Evolutionary conservation across 2,329 filamentous ascomycete species (phyloP), one percentile per base, ranked within the genome.

Genomic region (Phaeosphaeria sp.): DNA sequence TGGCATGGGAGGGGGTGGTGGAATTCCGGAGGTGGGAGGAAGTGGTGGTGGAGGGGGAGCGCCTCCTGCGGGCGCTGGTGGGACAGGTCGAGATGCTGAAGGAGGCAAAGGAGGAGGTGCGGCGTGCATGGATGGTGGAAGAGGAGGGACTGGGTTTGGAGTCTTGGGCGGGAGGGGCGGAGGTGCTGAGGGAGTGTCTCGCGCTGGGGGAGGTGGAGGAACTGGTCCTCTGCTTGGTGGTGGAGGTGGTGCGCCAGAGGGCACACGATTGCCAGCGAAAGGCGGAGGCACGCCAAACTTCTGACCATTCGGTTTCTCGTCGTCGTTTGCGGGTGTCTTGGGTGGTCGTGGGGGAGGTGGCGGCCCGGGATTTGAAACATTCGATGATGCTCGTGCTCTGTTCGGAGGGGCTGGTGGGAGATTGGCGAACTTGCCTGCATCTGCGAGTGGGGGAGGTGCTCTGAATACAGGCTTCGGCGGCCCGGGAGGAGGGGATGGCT

Each of bases 381-480:
- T 73, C 10, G 83, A 85, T 17, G 78, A 73, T 60, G 84, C 84
- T 64, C 83, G 74, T 57, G 79, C 75, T 70, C 83, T 77, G 71
- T 81, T 67, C 76, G 84, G 73, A 54, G 78, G 78, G 30, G 77
- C 70, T 13, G 81, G 73, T 20, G 81, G 82, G 55, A 82, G 80
- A 27, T 81, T 77, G 3, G 90, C 92, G 72, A 87, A 95, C 77
- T 92, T 96, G 39, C 95, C 95, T 56, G 95, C 95, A 76, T 97
- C 93, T 54, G 92, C 87, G 58, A 98, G 79, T 2, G 94, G 91
- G 33, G 95, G 95, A 46, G 95, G 95, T 9, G 92, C 94, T 64
- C 88, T 85, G 80, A 96, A 98, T 67, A 84, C 85, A 9, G 87
- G 87, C 51, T 89, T 85, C 21, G 88, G 85, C 10, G 84, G 84